phyloP scores from a whole-genome alignment of 176 grass and related monocot genomes.

The Alopecurus myosuroides region DNA sequence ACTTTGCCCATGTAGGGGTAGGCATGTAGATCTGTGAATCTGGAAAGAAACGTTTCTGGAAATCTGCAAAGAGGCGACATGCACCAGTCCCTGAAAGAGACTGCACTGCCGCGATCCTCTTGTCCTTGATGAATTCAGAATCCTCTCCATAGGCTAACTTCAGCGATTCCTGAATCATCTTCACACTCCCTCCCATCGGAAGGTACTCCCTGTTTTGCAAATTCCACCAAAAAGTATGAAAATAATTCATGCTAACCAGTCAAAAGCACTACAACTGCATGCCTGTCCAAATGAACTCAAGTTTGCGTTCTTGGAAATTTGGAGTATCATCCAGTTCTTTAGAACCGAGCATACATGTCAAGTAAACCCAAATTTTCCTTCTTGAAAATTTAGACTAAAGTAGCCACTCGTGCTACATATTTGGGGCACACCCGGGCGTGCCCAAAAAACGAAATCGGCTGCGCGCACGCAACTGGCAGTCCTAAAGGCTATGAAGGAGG shows the following conservation, averaged over 20 bases:
- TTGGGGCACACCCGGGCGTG: too few relatives aligned
- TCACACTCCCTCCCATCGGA: conserved; percentile 88
- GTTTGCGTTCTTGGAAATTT: neutral
- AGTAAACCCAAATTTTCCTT: neutral
- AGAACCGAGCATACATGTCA: too few relatives aligned
- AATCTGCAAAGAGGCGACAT: conserved; percentile 93
- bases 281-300: neutral
- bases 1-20: conserved; percentile 93
- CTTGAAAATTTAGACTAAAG: too few relatives aligned
- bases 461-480: too few relatives aligned
- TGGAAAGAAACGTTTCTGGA: conserved; percentile 81
- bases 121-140: conserved; percentile 86
- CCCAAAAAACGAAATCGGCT: too few relatives aligned
- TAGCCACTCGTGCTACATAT: too few relatives aligned
- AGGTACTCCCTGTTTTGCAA: conserved; percentile 72
- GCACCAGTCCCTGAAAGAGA: conserved; percentile 92
- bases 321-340: neutral
- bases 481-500: too few relatives aligned
- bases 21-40: conserved; percentile 95
- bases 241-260: neutral
- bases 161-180: conserved; percentile 80
- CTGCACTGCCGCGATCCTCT: conserved; percentile 84
- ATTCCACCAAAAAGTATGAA: neutral
- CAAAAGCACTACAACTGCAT: too few relatives aligned
- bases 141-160: conserved; percentile 84